These are phyloP conservation scores for Colletotrichum tropicale DNA, from an alignment of 2,329 filamentous ascomycete genomes.

Conservation along the genomic window DNA sequence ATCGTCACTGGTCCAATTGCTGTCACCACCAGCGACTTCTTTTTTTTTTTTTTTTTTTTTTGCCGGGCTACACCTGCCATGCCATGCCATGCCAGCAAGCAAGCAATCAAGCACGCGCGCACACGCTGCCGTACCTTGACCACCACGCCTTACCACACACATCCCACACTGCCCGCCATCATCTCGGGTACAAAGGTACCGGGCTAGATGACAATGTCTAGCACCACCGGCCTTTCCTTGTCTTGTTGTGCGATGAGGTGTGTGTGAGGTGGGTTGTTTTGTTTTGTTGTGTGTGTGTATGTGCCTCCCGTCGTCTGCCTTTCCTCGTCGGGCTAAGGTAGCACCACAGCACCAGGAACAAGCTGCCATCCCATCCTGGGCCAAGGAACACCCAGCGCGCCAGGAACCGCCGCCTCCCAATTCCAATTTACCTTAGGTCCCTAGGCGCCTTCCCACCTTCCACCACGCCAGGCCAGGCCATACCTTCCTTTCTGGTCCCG, in stretches of 20 bases:
- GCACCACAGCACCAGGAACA: conserved; percentile 2
- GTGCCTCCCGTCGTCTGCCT: not conserved
- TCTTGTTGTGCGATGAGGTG: not conserved
- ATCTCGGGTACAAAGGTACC: not conserved
- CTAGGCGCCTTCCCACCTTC: conserved; percentile 2
- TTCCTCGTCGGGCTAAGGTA: not conserved
- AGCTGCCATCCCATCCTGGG: not conserved
- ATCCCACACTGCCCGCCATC: not conserved
- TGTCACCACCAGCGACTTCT: not conserved
- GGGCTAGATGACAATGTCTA: not conserved
- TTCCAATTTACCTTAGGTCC: conserved; percentile 10
- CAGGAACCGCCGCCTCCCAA: conserved; percentile 18
- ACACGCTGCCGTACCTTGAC: not conserved
- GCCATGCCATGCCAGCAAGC: not conserved
- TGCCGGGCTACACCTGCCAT: not conserved
- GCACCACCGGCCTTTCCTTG: not conserved
- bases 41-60: not conserved
- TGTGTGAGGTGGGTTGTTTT: not conserved
- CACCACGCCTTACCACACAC: not conserved
- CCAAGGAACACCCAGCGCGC: not conserved
- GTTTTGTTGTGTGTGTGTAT: not conserved
- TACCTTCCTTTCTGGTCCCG: not conserved
- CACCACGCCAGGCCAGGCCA: not conserved
- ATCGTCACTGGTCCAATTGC: not conserved
- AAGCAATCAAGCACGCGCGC: not conserved